Evolutionary conservation across 768 basidiomycete species (phyloP).

Genomic region (Dioszegia hungarica): DNA sequence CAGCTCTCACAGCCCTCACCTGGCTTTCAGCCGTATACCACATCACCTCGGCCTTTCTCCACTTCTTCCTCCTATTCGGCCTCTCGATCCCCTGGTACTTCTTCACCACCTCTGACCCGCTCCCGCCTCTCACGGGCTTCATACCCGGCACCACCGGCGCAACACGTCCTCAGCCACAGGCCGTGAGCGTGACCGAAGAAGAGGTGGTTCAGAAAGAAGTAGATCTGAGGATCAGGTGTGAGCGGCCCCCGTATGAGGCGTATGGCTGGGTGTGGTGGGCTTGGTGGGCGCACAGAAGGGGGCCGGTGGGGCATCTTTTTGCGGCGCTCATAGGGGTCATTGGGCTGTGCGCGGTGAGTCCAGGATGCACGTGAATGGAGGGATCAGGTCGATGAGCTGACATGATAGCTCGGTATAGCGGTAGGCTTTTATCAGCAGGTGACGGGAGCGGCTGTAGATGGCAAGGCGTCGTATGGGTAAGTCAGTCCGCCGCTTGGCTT

Average conservation of each 20-base stretch:
- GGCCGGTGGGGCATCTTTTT: constrained; percentile 25
- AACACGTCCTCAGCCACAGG: background rate
- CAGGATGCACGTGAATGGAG: background rate
- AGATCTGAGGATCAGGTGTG: constrained; percentile 43
- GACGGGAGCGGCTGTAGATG: constrained; percentile 6
- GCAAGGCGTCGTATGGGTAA: constrained; percentile 19
- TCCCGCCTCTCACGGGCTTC: constrained; percentile 64
- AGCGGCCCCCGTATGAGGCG: constrained; percentile 34
- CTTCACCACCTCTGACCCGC: constrained; percentile 52
- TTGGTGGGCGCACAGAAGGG: constrained; percentile 34
- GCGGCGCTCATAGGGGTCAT: constrained; percentile 10
- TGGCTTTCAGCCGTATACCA: constrained; percentile 28
- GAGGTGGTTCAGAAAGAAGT: constrained; percentile 28
- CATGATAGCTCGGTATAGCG: constrained; percentile 16
- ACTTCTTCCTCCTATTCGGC: constrained; percentile 38
- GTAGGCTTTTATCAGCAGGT: constrained; percentile 23
- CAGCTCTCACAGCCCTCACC: constrained; percentile 18
- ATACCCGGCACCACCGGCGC: background rate
- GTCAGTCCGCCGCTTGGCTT: background rate
- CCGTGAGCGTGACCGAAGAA: background rate
- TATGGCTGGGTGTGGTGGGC: constrained; percentile 41
- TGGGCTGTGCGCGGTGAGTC: constrained; percentile 25
- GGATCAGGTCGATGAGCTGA: background rate
- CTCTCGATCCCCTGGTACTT: constrained; percentile 26
- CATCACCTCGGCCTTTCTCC: constrained; percentile 25